Base-by-base conservation (phyloP, 768 basidiomycete genomes). In the Guyanaporus albipodus region DNA sequence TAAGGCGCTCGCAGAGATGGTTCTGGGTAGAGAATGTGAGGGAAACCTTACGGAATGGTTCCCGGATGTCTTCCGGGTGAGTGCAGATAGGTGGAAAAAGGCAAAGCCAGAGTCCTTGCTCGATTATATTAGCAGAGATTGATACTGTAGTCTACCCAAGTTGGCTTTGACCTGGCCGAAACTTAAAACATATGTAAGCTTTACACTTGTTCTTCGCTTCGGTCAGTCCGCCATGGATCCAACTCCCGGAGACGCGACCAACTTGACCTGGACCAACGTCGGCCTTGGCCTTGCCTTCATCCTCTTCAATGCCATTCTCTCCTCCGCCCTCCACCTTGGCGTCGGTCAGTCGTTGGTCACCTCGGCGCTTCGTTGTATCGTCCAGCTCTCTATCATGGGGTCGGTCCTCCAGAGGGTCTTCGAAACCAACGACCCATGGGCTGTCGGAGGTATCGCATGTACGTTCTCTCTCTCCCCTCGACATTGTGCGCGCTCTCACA, bases 311-410 rank as follows among this genome's bases (percentile, higher is more conserved):
- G 77, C 83, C 6, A 50, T 78, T 19, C 50, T 91, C 6, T 91
- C 91, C 2, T 67, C 73, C 6, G 53, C 72, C 1, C 76, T 91
- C 49, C 72, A 80, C 5, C 77, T 94, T 17, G 86, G 81, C 3
- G 72, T 92, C 35, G 87, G 83, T 1, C 63, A 72, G 1, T 82
- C 83, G 6, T 75, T 94, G 19, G 56, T 87, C 18, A 77, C 82
- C 8, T 80, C 89, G 0, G 82, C 88, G 0, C 46, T 82, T 34
- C 71, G 91, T 63, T 94, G 91, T 61, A 70, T 88, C 17, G 67
- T 85, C 8, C 91, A 94, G 67, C 77, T 94, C 18, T 78, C 80
- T 14, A 64, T 90, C 12, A 84, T 93, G 49, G 86, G 82, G 0
- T 67, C 80, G 19, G 58, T 91, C 8, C 63, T 92, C 18, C 79